A percentile compares a stretch with the other conserved stretches of the same genome.
phyloP scores from a whole-genome alignment of 1,284 basidiomycete species.

The Fistulinella cinereoalba region DNA sequence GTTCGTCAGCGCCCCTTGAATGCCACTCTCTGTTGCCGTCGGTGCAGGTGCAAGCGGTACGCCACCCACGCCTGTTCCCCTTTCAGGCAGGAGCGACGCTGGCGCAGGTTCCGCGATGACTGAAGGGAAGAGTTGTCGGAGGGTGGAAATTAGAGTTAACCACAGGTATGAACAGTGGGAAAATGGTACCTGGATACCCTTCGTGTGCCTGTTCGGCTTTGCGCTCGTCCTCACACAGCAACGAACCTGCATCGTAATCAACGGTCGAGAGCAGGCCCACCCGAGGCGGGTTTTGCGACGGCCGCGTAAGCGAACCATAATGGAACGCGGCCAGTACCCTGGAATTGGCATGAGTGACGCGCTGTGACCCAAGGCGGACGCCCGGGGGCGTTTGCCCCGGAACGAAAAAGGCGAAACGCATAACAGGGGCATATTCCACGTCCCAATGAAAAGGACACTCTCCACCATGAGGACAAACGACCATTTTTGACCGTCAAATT shows the following conservation, averaged over 20 bases:
- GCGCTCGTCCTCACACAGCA: slow-evolving; percentile 25
- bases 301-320: slow-evolving; percentile 63
- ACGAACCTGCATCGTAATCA: slow-evolving; percentile 44
- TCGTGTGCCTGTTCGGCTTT: slow-evolving; percentile 17
- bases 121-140: too few species aligned
- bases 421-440: too few species aligned
- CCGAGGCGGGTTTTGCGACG: slow-evolving; percentile 61
- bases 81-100: slow-evolving; percentile 19
- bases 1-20: slow-evolving; percentile 9
- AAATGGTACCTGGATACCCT: slow-evolving; percentile 24
- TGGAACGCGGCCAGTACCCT: slow-evolving; percentile 58
- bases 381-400: too few species aligned
- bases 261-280: slow-evolving; percentile 70
- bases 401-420: too few species aligned
- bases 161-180: background rate
- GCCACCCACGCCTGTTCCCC: slow-evolving; percentile 26
- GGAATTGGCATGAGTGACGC: slow-evolving; percentile 3
- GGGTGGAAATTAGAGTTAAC: background rate
- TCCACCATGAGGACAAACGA: background rate
- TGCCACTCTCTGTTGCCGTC: slow-evolving; percentile 10
- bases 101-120: slow-evolving; percentile 26
- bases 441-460: slow-evolving; percentile 14
- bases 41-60: slow-evolving; percentile 27
- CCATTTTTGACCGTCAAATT: slow-evolving; percentile 1
- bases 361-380: too few species aligned